phyloP scores from a whole-genome alignment of 1,284 basidiomycete species.

The Athelia sp. region DNA sequence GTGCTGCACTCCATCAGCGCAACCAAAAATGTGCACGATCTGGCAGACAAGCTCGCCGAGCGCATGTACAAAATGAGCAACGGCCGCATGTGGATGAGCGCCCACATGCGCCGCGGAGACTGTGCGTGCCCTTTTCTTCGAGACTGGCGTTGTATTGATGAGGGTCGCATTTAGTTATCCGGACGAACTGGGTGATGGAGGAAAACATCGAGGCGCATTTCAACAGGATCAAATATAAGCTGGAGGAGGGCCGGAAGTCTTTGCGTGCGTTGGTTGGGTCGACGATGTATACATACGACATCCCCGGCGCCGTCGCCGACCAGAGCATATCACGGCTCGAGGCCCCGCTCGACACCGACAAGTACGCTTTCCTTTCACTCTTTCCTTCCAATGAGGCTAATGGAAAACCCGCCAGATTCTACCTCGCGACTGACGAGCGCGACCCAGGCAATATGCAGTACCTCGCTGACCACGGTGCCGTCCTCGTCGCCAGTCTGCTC shows the following conservation, averaged over 20 bases:
- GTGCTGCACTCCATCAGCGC: constrained; percentile 29
- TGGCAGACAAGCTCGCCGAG: constrained; percentile 25
- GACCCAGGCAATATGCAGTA: constrained; percentile 24
- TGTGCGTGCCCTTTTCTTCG: constrained; percentile 17
- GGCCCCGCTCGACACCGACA: constrained; percentile 16
- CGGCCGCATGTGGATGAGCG: constrained; percentile 32
- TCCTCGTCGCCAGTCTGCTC: constrained; percentile 33
- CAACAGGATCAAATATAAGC: constrained; percentile 24
- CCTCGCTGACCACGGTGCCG: constrained; percentile 26
- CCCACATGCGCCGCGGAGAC: constrained; percentile 38
- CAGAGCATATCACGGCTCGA: constrained; percentile 12
- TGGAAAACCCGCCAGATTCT: constrained; percentile 27
- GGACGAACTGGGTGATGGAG: constrained; percentile 30
- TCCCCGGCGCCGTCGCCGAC: constrained; percentile 16
- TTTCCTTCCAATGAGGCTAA: neutral
- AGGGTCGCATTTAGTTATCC: constrained; percentile 19
- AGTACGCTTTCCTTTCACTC: constrained; percentile 6
- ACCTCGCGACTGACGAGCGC: constrained; percentile 37
- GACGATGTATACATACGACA: constrained; percentile 10
- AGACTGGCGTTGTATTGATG: constrained; percentile 1
- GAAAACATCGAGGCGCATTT: constrained; percentile 28
- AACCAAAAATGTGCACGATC: constrained; percentile 19
- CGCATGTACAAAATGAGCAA: constrained; percentile 25
- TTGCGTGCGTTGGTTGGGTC: constrained; percentile 3
- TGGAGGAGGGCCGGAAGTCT: constrained; percentile 21